Percentiles rank a stretch among this genome's conserved stretches.
Evolutionary conservation across 371 early-diverging fungal genomes (phyloP).

Genomic region (Mortierella sp.): DNA sequence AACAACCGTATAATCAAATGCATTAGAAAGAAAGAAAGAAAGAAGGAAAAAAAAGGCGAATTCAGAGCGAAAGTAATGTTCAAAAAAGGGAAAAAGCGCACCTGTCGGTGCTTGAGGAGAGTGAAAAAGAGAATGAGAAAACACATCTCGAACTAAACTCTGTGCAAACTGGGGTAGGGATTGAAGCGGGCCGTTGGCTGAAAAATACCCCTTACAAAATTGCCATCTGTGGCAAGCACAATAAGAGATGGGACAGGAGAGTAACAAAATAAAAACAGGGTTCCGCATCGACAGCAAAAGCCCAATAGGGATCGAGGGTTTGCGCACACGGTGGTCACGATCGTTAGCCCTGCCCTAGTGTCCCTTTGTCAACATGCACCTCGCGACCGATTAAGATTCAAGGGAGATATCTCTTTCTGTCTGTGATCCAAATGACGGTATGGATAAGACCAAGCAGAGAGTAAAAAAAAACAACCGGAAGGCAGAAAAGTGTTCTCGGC

Average conservation of each 20-base stretch:
- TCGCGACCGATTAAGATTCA: constrained; percentile 9
- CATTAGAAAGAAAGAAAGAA: neutral
- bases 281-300: constrained; percentile 7
- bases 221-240: neutral
- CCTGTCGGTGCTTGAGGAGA: constrained; percentile 13
- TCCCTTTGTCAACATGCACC: constrained; percentile 10
- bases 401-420: neutral
- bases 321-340: constrained; percentile 40
- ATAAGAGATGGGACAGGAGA: neutral
- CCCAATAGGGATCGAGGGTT: constrained; percentile 54
- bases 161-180: neutral
- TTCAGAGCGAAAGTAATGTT: constrained; percentile 14
- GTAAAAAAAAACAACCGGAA: neutral
- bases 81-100: constrained; percentile 2
- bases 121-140: neutral
- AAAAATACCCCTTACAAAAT: constrained; percentile 2
- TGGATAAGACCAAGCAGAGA: constrained; percentile 6
- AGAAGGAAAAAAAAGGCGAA: neutral
- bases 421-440: constrained; percentile 9
- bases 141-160: neutral
- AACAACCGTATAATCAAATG: constrained; percentile 3
- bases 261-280: constrained; percentile 24
- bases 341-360: neutral
- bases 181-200: neutral
- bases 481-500: neutral